Conservation (phyloP, 257 asterid species). For the Nicotiana tabacum region DNA sequence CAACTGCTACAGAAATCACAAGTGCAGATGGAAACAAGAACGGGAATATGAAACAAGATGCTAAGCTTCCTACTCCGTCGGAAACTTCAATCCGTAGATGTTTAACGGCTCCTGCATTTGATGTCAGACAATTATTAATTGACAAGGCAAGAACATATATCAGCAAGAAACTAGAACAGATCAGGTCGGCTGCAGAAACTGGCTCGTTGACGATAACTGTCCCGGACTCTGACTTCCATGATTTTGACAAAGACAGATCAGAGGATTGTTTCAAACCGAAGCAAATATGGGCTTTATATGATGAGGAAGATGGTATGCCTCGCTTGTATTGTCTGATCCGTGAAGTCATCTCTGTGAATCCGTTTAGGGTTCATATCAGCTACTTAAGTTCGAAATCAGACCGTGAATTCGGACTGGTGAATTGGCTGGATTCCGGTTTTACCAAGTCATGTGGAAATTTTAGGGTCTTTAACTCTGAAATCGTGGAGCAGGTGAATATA, state of each 20-base stretch:
- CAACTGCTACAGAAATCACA: slow-evolving; percentile 29
- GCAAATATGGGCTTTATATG: too few relatives aligned
- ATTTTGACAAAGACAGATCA: slow-evolving; percentile 68
- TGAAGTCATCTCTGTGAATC: slow-evolving; percentile 61
- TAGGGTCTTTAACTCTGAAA: too few relatives aligned
- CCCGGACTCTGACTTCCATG: slow-evolving; percentile 89
- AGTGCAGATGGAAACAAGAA: slow-evolving; percentile 29
- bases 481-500: too few relatives aligned
- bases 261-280: too few relatives aligned
- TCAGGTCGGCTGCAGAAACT: slow-evolving; percentile 44
- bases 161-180: slow-evolving; percentile 50
- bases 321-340: slow-evolving; percentile 84
- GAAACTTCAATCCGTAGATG: slow-evolving; percentile 40
- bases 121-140: slow-evolving; percentile 58
- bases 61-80: slow-evolving; percentile 34
- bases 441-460: too few relatives aligned
- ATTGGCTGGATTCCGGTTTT: slow-evolving; percentile 47
- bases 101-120: slow-evolving; percentile 49
- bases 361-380: slow-evolving; percentile 72
- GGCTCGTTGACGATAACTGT: slow-evolving; percentile 65
- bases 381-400: slow-evolving; percentile 79
- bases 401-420: slow-evolving; percentile 70
- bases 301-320: too few relatives aligned
- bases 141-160: slow-evolving; percentile 59
- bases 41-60: slow-evolving; percentile 21